Conservation (phyloP, 75 land plant genomes). For the Cupressus sempervirens region DNA sequence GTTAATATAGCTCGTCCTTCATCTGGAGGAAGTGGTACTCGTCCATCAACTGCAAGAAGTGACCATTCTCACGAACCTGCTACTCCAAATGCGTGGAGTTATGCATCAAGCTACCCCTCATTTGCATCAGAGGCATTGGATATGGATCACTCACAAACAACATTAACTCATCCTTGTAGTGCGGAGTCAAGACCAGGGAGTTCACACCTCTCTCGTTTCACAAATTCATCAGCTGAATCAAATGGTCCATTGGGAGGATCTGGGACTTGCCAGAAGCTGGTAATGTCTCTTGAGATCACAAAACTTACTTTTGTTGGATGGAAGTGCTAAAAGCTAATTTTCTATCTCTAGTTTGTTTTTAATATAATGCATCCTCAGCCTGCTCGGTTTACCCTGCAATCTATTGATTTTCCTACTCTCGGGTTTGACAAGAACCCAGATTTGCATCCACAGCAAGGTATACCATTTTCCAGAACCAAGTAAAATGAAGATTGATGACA, state of each 20-base stretch:
- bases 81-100: conserved; percentile 49
- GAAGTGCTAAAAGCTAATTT: not conserved
- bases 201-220: conserved; percentile 67
- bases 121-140: conserved; percentile 66
- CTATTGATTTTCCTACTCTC: conserved; percentile 84
- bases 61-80: conserved; percentile 43
- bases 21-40: conserved; percentile 81
- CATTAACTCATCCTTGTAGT: conserved; percentile 67
- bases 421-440: conserved; percentile 56
- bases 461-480: not conserved
- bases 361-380: conserved; percentile 23
- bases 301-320: conserved; percentile 4
- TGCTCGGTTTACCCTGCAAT: conserved; percentile 53
- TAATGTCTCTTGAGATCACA: conserved; percentile 11
- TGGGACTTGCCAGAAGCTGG: conserved; percentile 41
- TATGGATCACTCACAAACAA: conserved; percentile 37
- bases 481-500: not conserved
- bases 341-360: not conserved
- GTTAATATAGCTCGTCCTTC: conserved; percentile 59
- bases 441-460: conserved; percentile 36
- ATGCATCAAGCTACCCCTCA: conserved; percentile 52
- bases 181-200: conserved; percentile 72
- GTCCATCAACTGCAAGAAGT: conserved; percentile 76
- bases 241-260: conserved; percentile 48
- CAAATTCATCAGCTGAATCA: conserved; percentile 43